Evolutionary conservation across 1,284 basidiomycete genomes (phyloP).

Genomic region (Phellopilus nigrolimitatus): DNA sequence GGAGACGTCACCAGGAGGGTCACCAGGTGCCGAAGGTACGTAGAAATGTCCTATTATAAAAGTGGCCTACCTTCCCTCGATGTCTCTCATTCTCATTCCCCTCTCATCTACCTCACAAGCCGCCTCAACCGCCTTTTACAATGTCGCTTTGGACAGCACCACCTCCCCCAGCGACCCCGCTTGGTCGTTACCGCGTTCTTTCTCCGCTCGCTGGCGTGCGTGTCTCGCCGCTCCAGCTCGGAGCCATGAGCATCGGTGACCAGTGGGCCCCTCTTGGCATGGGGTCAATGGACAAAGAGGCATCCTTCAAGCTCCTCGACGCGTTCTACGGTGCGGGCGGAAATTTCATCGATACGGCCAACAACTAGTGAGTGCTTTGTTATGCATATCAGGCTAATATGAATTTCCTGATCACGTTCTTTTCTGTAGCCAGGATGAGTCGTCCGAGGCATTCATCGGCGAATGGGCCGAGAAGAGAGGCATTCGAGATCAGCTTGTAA

Average conservation of each 20-base stretch:
- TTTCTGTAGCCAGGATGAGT: slow-evolving; percentile 27
- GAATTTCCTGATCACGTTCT: background rate
- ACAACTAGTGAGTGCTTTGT: background rate
- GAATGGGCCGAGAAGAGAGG: slow-evolving; percentile 49
- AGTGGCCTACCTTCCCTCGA: no score
- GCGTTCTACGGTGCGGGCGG: slow-evolving; percentile 29
- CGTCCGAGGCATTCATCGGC: slow-evolving; percentile 46
- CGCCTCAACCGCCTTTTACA: no score
- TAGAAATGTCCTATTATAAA: no score
- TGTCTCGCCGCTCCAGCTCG: slow-evolving; percentile 42
- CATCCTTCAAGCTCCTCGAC: slow-evolving; percentile 27
- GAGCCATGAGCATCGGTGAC: slow-evolving; percentile 40
- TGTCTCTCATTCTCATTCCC: no score
- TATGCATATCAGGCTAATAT: no score
- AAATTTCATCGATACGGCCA: slow-evolving; percentile 4
- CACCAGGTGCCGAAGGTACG: no score
- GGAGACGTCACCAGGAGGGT: no score
- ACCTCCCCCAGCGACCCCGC: slow-evolving; percentile 15
- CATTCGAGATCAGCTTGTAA: slow-evolving; percentile 49
- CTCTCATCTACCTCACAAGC: no score
- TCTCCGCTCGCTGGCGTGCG: slow-evolving; percentile 36
- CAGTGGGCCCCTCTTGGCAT: slow-evolving; percentile 27
- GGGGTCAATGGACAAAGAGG: background rate
- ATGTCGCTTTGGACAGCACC: background rate
- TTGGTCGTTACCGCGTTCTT: slow-evolving; percentile 35